Evolutionary conservation across 768 basidiomycete species (phyloP).

Genomic region (Cantharellus anzutake): DNA sequence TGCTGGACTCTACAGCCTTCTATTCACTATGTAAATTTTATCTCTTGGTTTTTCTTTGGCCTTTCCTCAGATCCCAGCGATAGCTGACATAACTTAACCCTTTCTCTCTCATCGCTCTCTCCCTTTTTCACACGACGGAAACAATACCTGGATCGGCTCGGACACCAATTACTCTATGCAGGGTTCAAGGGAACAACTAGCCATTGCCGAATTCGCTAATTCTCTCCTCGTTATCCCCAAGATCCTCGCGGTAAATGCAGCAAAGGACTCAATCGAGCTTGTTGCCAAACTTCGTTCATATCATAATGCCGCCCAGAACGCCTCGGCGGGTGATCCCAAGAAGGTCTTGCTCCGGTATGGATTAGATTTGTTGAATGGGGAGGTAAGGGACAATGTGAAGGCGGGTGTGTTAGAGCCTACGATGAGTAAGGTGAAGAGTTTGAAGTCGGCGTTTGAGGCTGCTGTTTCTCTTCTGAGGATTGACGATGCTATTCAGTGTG

Average conservation of each 20-base stretch:
- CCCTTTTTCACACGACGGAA: background rate
- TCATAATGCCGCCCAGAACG: constrained; percentile 92
- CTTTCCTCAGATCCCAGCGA: too few relatives aligned
- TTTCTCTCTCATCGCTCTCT: background rate
- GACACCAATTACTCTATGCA: constrained; percentile 17
- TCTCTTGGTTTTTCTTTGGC: too few relatives aligned
- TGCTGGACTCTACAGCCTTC: background rate
- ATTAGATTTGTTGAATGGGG: constrained; percentile 83
- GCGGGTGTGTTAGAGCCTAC: constrained; percentile 94
- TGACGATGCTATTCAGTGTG: constrained; percentile 87
- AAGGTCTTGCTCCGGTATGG: constrained; percentile 83
- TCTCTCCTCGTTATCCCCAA: constrained; percentile 92
- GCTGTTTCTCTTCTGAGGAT: constrained; percentile 88
- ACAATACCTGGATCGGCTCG: background rate
- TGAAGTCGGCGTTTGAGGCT: constrained; percentile 95
- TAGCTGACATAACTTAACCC: background rate
- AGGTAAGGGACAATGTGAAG: constrained; percentile 84
- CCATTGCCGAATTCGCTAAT: constrained; percentile 95
- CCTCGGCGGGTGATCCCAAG: constrained; percentile 77
- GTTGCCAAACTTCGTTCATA: constrained; percentile 93
- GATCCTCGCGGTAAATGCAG: constrained; percentile 91
- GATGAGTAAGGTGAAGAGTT: constrained; percentile 87
- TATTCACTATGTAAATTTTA: background rate
- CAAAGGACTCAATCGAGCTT: constrained; percentile 93
- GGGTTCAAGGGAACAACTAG: constrained; percentile 96